These are phyloP conservation scores for Raphidocelis subcapitata DNA, from an alignment of 139 green algal species.

Conservation along the genomic window DNA sequence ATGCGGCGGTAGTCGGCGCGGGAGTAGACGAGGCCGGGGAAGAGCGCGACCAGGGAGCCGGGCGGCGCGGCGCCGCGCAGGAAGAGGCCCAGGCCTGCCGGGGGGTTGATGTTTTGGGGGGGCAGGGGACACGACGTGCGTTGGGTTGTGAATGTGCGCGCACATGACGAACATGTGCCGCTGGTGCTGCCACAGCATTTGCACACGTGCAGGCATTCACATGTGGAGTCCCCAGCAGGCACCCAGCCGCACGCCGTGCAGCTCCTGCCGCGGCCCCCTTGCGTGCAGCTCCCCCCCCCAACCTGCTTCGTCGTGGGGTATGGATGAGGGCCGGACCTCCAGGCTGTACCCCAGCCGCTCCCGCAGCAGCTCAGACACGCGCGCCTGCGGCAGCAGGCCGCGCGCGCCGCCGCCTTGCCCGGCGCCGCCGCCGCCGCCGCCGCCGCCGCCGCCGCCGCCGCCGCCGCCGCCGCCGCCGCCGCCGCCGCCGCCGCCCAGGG, in stretches of 20 bases:
- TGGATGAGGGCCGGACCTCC: slow-evolving; percentile 16
- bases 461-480: background rate
- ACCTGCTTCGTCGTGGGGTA: slow-evolving; percentile 41
- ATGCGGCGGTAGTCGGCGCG: slow-evolving; percentile 43
- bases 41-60: slow-evolving; percentile 63
- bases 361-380: slow-evolving; percentile 26
- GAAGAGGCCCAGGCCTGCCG: slow-evolving; percentile 25
- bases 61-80: slow-evolving; percentile 5
- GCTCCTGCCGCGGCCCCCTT: background rate
- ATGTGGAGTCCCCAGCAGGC: background rate
- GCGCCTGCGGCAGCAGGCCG: background rate
- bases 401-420: background rate
- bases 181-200: too few relatives aligned
- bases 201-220: too few relatives aligned
- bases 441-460: background rate
- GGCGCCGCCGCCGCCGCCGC: background rate
- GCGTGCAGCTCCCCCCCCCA: background rate
- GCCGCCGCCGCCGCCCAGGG: background rate
- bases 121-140: background rate
- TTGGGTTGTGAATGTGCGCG: background rate
- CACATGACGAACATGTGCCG: background rate
- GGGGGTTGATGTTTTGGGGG: background rate
- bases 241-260: background rate
- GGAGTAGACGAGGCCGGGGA: slow-evolving; percentile 63
- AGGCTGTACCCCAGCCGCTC: slow-evolving; percentile 36